Evolutionary conservation across 192 early-diverging fungal genomes (phyloP), one percentile per base, ranked within the genome.

Genomic region (Coemansia reversa): DNA sequence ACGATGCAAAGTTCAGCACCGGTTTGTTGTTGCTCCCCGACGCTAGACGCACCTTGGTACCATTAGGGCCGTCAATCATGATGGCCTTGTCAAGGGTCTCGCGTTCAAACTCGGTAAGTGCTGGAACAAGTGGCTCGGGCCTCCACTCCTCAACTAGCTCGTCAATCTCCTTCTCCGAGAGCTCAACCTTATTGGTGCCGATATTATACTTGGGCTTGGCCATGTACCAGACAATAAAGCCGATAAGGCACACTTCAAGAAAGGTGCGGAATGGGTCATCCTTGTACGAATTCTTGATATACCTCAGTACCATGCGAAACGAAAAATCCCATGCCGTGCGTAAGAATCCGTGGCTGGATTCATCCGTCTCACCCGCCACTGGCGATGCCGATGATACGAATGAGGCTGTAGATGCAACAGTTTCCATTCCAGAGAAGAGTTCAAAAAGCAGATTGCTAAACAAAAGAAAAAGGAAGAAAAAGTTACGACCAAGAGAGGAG

Each of bases 101-200:
- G 52, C 76, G 79, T 55, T 90, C 84, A 60, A 87, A 84, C 7
- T 87, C 88, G 29, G 88, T 88, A 35, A 94, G 70, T 7, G 83
- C 77, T 20, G 92, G 86, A 18, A 93, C 91, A n/a, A 98, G 83
- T 18, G 94, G 89, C 79, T 98, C 96, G 5, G 96, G 95, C 62
- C 88, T 89, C 96, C 96, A 98, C 60, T 97, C 95, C 35, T 93
- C 89, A 23, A 92, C 87, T 14, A 97, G 85, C 63, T 98, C 95
- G 76, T 97, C 90, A 30, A 98, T 85, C 75, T 98, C 96, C 93
- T 93, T 91, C 70, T 91, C 87, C 7, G 92, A 92, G 23, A 98
- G 81, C 53, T 83, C 79, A 56, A 95, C 86, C 48, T 90, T 81
- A 59, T 88, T 89, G 55, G 79, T 83, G 69, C 90, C 92, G 33